A percentile compares a stretch with the other conserved stretches of the same genome.
These are phyloP conservation scores for Metschnikowia gruessii DNA, from an alignment of 805 yeast species.

Conservation along the genomic window DNA sequence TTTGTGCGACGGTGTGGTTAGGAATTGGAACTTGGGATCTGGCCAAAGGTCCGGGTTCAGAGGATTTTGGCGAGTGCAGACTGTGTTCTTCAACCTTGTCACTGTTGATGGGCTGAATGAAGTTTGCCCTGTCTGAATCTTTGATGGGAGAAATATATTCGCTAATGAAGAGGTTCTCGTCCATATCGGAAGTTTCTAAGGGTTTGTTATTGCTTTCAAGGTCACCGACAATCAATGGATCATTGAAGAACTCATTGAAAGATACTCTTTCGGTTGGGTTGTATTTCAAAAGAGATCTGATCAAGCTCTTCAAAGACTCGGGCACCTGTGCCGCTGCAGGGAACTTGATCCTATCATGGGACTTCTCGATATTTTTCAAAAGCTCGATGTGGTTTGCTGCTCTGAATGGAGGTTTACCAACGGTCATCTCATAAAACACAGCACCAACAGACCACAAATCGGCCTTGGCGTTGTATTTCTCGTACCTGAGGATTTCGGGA, in stretches of 20 bases:
- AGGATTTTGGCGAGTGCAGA: not conserved
- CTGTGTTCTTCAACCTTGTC: constrained; percentile 2
- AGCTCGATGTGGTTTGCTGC: constrained; percentile 93
- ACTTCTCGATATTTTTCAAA: constrained; percentile 77
- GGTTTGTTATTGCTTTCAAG: constrained; percentile 54
- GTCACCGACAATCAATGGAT: constrained; percentile 59
- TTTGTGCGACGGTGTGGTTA: constrained; percentile 7
- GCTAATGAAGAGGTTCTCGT: constrained; percentile 79
- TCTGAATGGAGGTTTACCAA: constrained; percentile 94
- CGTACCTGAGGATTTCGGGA: constrained; percentile 91
- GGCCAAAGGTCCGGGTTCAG: not conserved
- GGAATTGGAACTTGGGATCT: constrained; percentile 6
- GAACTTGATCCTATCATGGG: constrained; percentile 74
- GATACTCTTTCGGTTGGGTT: constrained; percentile 87
- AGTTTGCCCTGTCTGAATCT: constrained; percentile 23
- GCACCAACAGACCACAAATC: constrained; percentile 99
- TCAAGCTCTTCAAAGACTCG: constrained; percentile 62
- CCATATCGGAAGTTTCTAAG: constrained; percentile 62
- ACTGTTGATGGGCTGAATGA: constrained; percentile 18
- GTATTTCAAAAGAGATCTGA: constrained; percentile 72
- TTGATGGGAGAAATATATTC: constrained; percentile 61
- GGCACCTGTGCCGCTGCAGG: constrained; percentile 68
- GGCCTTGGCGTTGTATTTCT: constrained; percentile 95
- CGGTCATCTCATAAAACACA: constrained; percentile 90
- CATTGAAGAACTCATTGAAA: constrained; percentile 81